Conservation (phyloP, 768 basidiomycete species). For the Mycena chlorophos region DNA sequence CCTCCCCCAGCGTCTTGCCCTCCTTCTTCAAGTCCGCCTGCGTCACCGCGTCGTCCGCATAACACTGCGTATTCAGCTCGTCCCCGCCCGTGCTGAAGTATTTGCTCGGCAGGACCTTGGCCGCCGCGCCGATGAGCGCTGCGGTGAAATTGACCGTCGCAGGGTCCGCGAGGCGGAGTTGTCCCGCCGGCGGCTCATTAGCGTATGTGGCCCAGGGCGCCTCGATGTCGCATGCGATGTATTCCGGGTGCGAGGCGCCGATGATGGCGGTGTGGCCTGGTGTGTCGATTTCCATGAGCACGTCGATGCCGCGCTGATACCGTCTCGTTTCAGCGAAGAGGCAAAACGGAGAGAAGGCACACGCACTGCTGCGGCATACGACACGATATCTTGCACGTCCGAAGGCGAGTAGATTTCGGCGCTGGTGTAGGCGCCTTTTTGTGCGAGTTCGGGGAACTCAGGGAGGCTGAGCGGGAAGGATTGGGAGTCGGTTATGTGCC, state of each 20-base stretch:
- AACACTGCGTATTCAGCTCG: slow-evolving; percentile 68
- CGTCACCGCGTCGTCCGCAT: slow-evolving; percentile 59
- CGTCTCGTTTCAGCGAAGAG: slow-evolving; percentile 25
- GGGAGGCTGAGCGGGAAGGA: slow-evolving; percentile 70
- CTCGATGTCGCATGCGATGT: slow-evolving; percentile 62
- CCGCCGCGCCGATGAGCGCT: slow-evolving; percentile 52
- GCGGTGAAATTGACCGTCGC: slow-evolving; percentile 61
- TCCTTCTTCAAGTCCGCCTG: slow-evolving; percentile 51
- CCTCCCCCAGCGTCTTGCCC: slow-evolving; percentile 59
- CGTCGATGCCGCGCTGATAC: slow-evolving; percentile 67
- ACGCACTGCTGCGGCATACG: slow-evolving; percentile 63
- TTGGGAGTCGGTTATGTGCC: slow-evolving; percentile 82
- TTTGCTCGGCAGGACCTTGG: slow-evolving; percentile 51
- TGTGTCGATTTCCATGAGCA: slow-evolving; percentile 77
- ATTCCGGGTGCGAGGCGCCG: slow-evolving; percentile 64
- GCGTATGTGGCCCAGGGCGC: slow-evolving; percentile 64
- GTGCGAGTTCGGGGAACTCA: slow-evolving; percentile 60
- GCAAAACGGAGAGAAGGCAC: slow-evolving; percentile 30
- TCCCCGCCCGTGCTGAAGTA: slow-evolving; percentile 83
- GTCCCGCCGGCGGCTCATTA: slow-evolving; percentile 78
- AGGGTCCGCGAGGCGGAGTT: slow-evolving; percentile 69
- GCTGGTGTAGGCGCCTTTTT: slow-evolving; percentile 66
- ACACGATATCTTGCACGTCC: slow-evolving; percentile 59
- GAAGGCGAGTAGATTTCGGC: slow-evolving; percentile 49
- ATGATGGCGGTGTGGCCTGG: slow-evolving; percentile 81